phyloP scores from a whole-genome alignment of 495 filamentous ascomycete genomes.

The Bombardia bombarda region DNA sequence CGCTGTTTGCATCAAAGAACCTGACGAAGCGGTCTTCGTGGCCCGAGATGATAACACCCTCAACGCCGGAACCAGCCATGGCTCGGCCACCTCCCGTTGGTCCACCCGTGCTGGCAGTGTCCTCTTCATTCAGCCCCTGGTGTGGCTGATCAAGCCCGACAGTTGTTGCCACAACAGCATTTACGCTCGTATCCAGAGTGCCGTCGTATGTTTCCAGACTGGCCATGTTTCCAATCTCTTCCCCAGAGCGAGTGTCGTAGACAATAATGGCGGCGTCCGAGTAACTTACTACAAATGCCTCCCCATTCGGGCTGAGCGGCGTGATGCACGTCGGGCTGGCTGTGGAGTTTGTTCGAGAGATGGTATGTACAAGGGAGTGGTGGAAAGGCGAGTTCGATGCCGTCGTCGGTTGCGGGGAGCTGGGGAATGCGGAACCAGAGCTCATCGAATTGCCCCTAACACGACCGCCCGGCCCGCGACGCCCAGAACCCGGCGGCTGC shows the following conservation, averaged over 20 bases:
- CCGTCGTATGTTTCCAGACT: constrained; percentile 89
- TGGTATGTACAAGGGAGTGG: constrained; percentile 71
- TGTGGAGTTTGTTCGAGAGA: constrained; percentile 56
- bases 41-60: constrained; percentile 88
- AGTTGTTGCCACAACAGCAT: constrained; percentile 83
- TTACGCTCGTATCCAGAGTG: constrained; percentile 74
- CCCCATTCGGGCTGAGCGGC: constrained; percentile 74
- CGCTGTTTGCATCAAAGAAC: constrained; percentile 97
- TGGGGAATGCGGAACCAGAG: constrained; percentile 82
- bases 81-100: constrained; percentile 70
- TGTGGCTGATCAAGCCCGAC: constrained; percentile 57
- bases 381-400: constrained; percentile 54
- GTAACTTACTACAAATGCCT: constrained; percentile 89
- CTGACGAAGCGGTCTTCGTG: constrained; percentile 93
- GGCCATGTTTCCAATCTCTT: constrained; percentile 86
- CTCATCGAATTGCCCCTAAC: constrained; percentile 84
- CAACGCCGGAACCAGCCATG: constrained; percentile 59
- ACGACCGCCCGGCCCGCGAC: constrained; percentile 70
- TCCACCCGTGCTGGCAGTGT: constrained; percentile 45
- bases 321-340: constrained; percentile 88
- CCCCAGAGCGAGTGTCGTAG: constrained; percentile 84
- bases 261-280: constrained; percentile 82
- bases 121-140: constrained; percentile 48
- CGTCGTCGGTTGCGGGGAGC: constrained; percentile 78
- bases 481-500: constrained; percentile 44